Conservation (phyloP, 495 filamentous ascomycete genomes). For the Podospora pseudoanserina region DNA sequence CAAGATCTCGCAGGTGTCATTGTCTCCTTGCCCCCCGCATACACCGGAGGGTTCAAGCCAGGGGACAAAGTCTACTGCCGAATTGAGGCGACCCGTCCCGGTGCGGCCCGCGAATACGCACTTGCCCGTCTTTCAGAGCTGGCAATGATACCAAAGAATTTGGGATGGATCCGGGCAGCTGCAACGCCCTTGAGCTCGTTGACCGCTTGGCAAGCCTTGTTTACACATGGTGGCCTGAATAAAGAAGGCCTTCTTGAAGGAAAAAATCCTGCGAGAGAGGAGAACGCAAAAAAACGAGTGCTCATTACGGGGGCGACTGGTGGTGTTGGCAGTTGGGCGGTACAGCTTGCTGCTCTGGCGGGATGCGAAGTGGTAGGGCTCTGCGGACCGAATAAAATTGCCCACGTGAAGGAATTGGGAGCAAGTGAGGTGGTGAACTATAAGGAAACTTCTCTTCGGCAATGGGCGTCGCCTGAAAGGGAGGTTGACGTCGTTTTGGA, state of each 20-base stretch:
- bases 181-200: constrained; percentile 56
- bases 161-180: constrained; percentile 53
- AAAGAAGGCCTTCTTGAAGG: constrained; percentile 24
- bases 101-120: constrained; percentile 57
- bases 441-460: constrained; percentile 41
- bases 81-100: constrained; percentile 42
- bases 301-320: constrained; percentile 67
- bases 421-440: constrained; percentile 72
- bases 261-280: constrained; percentile 39
- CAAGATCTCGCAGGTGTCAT: constrained; percentile 50
- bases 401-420: constrained; percentile 54
- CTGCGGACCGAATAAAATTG: constrained; percentile 56
- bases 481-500: constrained; percentile 62
- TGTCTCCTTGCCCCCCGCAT: constrained; percentile 44
- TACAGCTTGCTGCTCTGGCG: constrained; percentile 50
- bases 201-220: constrained; percentile 61
- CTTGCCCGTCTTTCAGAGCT: constrained; percentile 31
- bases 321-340: constrained; percentile 54
- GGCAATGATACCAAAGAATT: constrained; percentile 47
- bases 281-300: constrained; percentile 52
- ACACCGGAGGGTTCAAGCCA: constrained; percentile 37
- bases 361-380: constrained; percentile 56
- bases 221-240: constrained; percentile 38
- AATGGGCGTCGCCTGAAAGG: constrained; percentile 49
- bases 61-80: constrained; percentile 62